Evolutionary conservation across 495 filamentous ascomycete genomes (phyloP).

Genomic region (Jackrogersella minutella): DNA sequence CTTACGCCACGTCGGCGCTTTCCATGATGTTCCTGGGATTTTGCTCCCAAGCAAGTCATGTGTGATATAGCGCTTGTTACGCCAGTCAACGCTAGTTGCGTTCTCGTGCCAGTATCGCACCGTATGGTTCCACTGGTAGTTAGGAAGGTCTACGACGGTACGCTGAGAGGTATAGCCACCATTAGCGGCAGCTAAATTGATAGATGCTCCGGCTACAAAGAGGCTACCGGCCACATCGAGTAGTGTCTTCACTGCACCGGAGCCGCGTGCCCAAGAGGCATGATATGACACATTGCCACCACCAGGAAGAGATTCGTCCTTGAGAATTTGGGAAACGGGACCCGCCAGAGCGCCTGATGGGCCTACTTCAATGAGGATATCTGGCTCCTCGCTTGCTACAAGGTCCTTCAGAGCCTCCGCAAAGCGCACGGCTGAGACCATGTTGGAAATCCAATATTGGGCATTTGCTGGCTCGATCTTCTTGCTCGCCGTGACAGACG

Average conservation of each 20-base stretch:
- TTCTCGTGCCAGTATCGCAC: neutral
- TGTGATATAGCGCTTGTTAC: neutral
- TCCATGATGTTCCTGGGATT: neutral
- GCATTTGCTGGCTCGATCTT: slow-evolving; percentile 23
- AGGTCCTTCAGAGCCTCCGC: slow-evolving; percentile 37
- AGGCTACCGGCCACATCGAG: neutral
- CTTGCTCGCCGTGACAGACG: slow-evolving; percentile 39
- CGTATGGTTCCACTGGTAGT: neutral
- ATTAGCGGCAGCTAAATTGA: slow-evolving; percentile 10
- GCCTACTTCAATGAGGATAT: slow-evolving; percentile 59
- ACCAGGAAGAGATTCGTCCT: neutral
- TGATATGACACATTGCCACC: too few species aligned
- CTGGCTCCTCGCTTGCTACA: neutral
- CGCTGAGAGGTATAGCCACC: neutral
- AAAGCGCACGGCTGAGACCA: slow-evolving; percentile 49
- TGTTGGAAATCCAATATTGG: slow-evolving; percentile 50
- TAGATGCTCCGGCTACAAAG: neutral
- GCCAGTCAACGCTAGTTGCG: neutral
- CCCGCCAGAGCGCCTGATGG: slow-evolving; percentile 57
- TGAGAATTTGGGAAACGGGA: slow-evolving; percentile 51
- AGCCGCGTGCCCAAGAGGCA: slow-evolving; percentile 7
- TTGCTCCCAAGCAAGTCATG: neutral
- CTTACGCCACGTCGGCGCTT: neutral
- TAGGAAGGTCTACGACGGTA: neutral
- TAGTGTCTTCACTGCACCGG: slow-evolving; percentile 19